phyloP scores from a whole-genome alignment of 805 yeast species.

The Kodamaea neixiangensis region DNA sequence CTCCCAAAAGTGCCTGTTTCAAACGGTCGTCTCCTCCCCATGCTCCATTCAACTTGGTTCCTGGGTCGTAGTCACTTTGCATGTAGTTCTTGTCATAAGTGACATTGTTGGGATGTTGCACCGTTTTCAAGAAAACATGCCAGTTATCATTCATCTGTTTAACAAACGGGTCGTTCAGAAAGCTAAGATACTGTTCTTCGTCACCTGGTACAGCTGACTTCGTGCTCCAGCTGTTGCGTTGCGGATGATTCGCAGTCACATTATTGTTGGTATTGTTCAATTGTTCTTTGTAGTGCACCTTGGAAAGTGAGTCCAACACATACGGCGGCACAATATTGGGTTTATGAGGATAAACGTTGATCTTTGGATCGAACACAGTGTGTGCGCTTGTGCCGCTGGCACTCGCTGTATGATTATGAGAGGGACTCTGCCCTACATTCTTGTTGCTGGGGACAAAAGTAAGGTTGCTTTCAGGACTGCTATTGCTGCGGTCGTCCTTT shows the following conservation, averaged over 20 bases:
- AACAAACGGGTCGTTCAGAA: constrained; percentile 40
- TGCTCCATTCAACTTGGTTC: constrained; percentile 45
- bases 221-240: constrained; percentile 6
- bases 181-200: constrained; percentile 37
- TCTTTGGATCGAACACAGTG: constrained; percentile 19
- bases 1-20: constrained; percentile 50
- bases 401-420: constrained; percentile 2
- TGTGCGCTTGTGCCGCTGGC: constrained; percentile 5
- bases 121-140: constrained; percentile 50
- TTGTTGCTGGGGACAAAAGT: neutral
- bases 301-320: constrained; percentile 57
- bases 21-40: constrained; percentile 78
- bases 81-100: constrained; percentile 23
- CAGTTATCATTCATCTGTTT: constrained; percentile 48
- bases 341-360: constrained; percentile 35
- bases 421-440: neutral
- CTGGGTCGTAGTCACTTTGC: constrained; percentile 23
- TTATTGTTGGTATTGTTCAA: constrained; percentile 33
- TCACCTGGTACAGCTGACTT: constrained; percentile 14
- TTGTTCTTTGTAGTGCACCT: constrained; percentile 42
- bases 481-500: constrained; percentile 7
- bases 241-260: constrained; percentile 8
- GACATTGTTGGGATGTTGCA: constrained; percentile 46
- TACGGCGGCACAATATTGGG: constrained; percentile 58
- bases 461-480: constrained; percentile 5